Evolutionary conservation across 495 filamentous ascomycete species (phyloP).

Genomic region (Xanthoparmelia taractica): DNA sequence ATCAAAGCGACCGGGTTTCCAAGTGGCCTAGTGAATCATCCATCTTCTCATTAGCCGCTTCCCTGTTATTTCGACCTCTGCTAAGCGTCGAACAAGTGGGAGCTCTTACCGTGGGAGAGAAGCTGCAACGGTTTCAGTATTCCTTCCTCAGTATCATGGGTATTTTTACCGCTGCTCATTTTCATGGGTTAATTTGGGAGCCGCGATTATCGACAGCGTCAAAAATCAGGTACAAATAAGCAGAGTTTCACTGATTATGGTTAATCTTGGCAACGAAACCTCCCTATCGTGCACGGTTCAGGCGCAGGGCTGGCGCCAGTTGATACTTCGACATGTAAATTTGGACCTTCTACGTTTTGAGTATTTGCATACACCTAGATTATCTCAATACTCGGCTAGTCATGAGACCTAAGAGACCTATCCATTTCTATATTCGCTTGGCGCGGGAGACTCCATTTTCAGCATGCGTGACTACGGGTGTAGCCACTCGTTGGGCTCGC

Average conservation of each 20-base stretch:
- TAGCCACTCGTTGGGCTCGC: too few species aligned
- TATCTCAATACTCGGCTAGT: neutral
- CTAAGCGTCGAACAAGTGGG: too few species aligned
- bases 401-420: neutral
- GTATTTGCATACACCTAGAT: neutral
- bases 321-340: neutral
- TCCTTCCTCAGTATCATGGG: too few species aligned
- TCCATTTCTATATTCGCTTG: neutral
- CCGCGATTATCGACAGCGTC: neutral
- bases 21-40: too few species aligned
- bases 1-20: too few species aligned
- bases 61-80: too few species aligned
- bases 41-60: too few species aligned
- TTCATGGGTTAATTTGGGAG: neutral
- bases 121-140: too few species aligned
- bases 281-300: neutral
- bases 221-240: neutral
- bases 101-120: too few species aligned
- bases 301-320: neutral
- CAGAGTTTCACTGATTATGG: neutral
- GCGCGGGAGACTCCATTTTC: neutral
- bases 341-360: neutral
- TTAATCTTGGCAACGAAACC: neutral
- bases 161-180: too few species aligned
- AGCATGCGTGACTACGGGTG: too few species aligned